Percentiles rank a stretch among this genome's conserved stretches.
Conservation (phyloP, 2,329 filamentous ascomycete species). For the Leptosphaerulina australis region DNA sequence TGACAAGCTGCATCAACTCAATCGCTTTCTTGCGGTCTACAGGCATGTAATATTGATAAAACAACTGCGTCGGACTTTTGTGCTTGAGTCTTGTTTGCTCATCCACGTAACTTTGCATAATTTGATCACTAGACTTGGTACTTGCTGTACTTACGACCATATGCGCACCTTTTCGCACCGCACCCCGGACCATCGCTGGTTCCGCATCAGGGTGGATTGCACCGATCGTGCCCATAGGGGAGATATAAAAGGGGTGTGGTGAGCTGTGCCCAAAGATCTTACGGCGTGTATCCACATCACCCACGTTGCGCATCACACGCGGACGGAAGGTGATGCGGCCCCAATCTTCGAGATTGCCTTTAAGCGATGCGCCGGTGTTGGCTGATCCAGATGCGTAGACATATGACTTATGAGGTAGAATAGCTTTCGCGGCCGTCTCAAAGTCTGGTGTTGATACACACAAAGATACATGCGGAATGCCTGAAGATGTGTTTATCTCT, state of each 20-base stretch:
- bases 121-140: constrained; percentile 39
- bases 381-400: constrained; percentile 45
- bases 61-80: constrained; percentile 37
- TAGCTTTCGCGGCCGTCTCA: constrained; percentile 39
- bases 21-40: constrained; percentile 40
- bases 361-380: constrained; percentile 41
- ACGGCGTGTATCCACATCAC: constrained; percentile 37
- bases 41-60: constrained; percentile 49
- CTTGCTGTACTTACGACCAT: constrained; percentile 47
- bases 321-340: constrained; percentile 45
- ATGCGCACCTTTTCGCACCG: constrained; percentile 44
- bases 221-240: constrained; percentile 47
- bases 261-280: constrained; percentile 45
- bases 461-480: constrained; percentile 39
- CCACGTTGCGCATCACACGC: constrained; percentile 46
- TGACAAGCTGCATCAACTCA: constrained; percentile 41
- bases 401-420: constrained; percentile 43
- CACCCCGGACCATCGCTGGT: constrained; percentile 45
- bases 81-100: constrained; percentile 34
- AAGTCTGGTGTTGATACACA: constrained; percentile 44
- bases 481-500: constrained; percentile 25
- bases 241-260: constrained; percentile 49
- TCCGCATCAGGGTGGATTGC: constrained; percentile 47
- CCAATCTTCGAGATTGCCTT: constrained; percentile 44
- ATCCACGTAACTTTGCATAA: constrained; percentile 39